These are phyloP conservation scores for Cyberlindnera amylophila DNA, from an alignment of 805 yeast genomes.

Conservation along the genomic window DNA sequence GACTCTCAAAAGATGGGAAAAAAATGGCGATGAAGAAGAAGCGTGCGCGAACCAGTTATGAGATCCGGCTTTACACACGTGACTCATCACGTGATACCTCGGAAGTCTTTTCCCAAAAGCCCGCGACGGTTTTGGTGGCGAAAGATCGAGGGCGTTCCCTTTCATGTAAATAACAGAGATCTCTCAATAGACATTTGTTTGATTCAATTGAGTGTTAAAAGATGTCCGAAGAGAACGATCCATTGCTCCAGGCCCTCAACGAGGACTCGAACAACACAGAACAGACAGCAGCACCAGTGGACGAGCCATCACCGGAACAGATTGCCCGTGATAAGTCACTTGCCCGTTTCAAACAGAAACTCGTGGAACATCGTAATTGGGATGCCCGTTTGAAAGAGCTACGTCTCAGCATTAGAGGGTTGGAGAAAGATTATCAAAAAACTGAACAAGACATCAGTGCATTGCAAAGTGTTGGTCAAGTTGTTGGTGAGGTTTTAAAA, in stretches of 20 bases:
- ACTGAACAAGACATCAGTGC: constrained; percentile 98
- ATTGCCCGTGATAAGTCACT: constrained; percentile 78
- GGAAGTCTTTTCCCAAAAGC: too few species aligned
- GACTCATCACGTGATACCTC: too few species aligned
- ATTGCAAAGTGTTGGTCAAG: constrained; percentile 93
- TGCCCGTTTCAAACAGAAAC: constrained; percentile 73
- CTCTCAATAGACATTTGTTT: too few species aligned
- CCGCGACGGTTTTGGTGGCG: too few species aligned
- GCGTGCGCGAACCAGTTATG: too few species aligned
- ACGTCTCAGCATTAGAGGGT: constrained; percentile 75
- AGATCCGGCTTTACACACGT: too few species aligned
- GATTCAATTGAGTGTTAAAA: too few species aligned
- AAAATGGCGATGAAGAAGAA: not conserved
- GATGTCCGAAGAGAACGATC: constrained; percentile 70
- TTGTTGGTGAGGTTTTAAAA: constrained; percentile 94
- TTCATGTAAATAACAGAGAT: too few species aligned
- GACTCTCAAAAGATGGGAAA: not conserved
- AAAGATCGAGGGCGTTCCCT: too few species aligned
- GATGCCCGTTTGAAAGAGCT: constrained; percentile 85
- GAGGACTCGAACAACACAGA: constrained; percentile 19
- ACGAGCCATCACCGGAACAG: constrained; percentile 40
- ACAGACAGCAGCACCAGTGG: constrained; percentile 17
- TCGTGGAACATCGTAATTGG: constrained; percentile 91
- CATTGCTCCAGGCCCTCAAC: constrained; percentile 64
- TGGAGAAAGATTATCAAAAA: constrained; percentile 81